Evolutionary conservation across 1,284 basidiomycete genomes (phyloP).

Genomic region (Athelia psychrophila): DNA sequence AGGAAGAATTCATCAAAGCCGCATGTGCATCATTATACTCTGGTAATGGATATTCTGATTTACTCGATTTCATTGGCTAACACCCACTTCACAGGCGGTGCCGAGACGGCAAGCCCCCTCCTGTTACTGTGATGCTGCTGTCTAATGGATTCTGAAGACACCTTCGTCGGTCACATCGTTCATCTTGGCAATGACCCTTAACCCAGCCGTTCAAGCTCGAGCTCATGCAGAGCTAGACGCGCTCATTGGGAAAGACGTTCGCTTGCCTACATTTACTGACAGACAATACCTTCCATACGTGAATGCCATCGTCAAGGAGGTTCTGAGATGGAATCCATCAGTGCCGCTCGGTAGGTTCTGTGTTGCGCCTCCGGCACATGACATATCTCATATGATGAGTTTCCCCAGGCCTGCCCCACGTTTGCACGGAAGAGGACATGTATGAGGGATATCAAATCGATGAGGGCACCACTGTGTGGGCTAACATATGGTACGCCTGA

Average conservation of each 20-base stretch:
- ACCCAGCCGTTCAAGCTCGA: slow-evolving; percentile 11
- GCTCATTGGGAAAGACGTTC: slow-evolving; percentile 7
- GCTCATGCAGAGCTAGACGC: slow-evolving; percentile 14
- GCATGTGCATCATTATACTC: slow-evolving; percentile 11
- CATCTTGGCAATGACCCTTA: slow-evolving; percentile 8
- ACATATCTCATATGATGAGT: neutral
- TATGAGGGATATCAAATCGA: slow-evolving; percentile 14
- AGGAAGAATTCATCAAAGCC: slow-evolving; percentile 14
- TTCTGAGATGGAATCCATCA: slow-evolving; percentile 13
- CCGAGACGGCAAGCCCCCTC: neutral
- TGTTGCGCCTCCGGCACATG: neutral
- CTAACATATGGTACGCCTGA: slow-evolving; percentile 10
- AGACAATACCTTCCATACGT: slow-evolving; percentile 22
- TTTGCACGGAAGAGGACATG: slow-evolving; percentile 8
- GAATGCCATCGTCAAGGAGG: slow-evolving; percentile 16
- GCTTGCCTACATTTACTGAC: slow-evolving; percentile 28
- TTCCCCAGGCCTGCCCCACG: slow-evolving; percentile 2
- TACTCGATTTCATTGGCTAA: neutral
- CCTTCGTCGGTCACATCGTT: neutral
- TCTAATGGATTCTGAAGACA: neutral
- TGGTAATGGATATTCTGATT: neutral
- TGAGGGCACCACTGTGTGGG: slow-evolving; percentile 11
- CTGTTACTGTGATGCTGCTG: neutral
- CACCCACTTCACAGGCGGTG: neutral
- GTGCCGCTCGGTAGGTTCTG: slow-evolving; percentile 7